Conservation (phyloP, 805 yeast species). For the Ogataea sp. region DNA sequence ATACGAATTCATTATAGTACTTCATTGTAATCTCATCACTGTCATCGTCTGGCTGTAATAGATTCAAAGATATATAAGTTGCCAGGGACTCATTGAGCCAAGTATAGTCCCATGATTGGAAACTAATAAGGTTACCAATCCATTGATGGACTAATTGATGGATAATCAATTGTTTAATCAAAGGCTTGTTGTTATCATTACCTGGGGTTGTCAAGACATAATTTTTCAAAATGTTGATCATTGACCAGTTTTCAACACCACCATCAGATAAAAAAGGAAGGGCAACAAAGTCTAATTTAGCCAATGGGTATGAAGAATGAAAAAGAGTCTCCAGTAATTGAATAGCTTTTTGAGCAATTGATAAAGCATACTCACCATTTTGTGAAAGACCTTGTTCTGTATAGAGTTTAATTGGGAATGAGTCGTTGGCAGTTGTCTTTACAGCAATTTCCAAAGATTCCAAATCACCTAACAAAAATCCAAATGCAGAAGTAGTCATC, state of each 20-base stretch:
- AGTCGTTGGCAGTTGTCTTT: constrained; percentile 12
- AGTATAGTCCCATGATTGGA: constrained; percentile 58
- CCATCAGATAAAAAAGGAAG: constrained; percentile 68
- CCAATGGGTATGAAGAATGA: constrained; percentile 42
- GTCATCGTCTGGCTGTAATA: no score
- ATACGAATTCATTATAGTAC: no score
- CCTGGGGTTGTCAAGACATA: constrained; percentile 34
- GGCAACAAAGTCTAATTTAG: constrained; percentile 59
- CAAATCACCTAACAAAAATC: constrained; percentile 62
- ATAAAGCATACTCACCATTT: constrained; percentile 42
- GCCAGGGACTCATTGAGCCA: constrained; percentile 81
- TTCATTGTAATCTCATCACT: no score
- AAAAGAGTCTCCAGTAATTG: constrained; percentile 41
- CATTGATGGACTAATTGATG: constrained; percentile 79
- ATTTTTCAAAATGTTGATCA: constrained; percentile 50
- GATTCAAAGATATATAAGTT: constrained; percentile 45
- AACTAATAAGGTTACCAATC: constrained; percentile 63
- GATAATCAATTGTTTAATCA: constrained; percentile 46
- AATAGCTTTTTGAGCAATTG: constrained; percentile 36
- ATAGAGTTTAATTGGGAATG: constrained; percentile 43
- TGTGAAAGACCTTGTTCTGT: constrained; percentile 45
- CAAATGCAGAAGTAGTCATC: constrained; percentile 57
- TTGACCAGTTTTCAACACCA: constrained; percentile 77
- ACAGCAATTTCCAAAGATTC: constrained; percentile 38
- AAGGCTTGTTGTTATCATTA: constrained; percentile 10